phyloP scores from a whole-genome alignment of 2,329 filamentous ascomycete genomes.

The Pseudogymnoascus sp. region DNA sequence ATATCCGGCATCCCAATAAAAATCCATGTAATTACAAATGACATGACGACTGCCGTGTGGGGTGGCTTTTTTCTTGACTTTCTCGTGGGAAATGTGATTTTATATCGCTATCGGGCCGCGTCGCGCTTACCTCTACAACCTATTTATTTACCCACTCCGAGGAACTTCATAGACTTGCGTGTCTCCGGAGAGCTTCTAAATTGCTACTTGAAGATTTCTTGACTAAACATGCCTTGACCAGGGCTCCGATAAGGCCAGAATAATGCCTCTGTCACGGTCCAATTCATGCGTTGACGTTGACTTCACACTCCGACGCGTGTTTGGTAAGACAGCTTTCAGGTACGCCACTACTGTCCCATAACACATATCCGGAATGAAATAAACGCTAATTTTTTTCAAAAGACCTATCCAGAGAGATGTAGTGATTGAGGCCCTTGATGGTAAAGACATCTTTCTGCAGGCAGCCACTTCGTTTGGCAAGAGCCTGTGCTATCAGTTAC shows the following conservation, averaged over 20 bases:
- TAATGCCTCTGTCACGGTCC: slow-evolving; percentile 32
- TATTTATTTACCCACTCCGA: not conserved
- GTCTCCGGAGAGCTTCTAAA: not conserved
- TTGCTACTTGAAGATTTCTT: not conserved
- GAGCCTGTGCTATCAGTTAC: slow-evolving; percentile 85
- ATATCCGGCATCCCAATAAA: not conserved
- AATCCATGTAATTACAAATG: not conserved
- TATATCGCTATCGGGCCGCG: not conserved
- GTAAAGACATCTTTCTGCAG: slow-evolving; percentile 88
- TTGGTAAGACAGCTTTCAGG: slow-evolving; percentile 67
- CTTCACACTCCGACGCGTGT: slow-evolving; percentile 65
- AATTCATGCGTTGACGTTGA: slow-evolving; percentile 57
- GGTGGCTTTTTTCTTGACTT: not conserved
- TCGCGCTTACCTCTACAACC: not conserved
- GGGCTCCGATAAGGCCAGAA: slow-evolving; percentile 28
- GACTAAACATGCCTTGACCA: not conserved
- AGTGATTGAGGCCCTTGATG: slow-evolving; percentile 69
- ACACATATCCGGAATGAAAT: not conserved
- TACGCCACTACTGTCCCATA: slow-evolving; percentile 27
- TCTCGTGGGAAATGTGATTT: not conserved
- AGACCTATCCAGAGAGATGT: slow-evolving; percentile 84
- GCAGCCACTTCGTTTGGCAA: slow-evolving; percentile 89
- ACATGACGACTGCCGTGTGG: not conserved
- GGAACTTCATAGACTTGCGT: not conserved
- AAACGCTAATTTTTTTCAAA: not conserved